A percentile compares a stretch with the other conserved stretches of the same genome.
Conservation (phyloP, 495 filamentous ascomycete species). For the Tuber magnatum region DNA sequence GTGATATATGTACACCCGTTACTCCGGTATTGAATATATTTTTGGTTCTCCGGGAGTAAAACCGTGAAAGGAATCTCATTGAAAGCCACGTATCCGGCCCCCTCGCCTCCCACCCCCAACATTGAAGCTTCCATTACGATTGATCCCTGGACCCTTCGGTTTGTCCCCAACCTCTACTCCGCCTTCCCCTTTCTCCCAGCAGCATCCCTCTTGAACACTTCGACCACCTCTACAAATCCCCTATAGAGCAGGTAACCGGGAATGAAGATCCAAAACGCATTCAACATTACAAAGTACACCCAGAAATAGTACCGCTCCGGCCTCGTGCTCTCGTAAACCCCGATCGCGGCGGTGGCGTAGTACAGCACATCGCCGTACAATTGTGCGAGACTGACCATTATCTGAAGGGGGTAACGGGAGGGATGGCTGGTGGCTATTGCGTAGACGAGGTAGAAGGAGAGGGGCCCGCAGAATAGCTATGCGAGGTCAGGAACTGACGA, state of each 20-base stretch:
- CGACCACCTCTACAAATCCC: neutral
- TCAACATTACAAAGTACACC: constrained; percentile 53
- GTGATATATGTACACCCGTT: neutral
- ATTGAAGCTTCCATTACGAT: neutral
- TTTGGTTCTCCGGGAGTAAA: neutral
- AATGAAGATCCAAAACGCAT: constrained; percentile 54
- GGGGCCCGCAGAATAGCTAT: constrained; percentile 50
- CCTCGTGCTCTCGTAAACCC: constrained; percentile 46
- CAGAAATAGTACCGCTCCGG: constrained; percentile 54
- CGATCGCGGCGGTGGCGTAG: constrained; percentile 51
- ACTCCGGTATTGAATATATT: neutral
- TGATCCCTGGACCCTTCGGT: neutral
- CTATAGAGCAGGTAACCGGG: constrained; percentile 36
- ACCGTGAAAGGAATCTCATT: neutral
- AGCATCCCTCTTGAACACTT: neutral
- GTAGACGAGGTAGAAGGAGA: constrained; percentile 48
- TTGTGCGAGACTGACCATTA: constrained; percentile 51
- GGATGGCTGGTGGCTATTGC: constrained; percentile 47
- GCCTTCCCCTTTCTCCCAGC: neutral
- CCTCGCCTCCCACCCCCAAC: neutral
- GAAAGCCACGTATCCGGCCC: neutral
- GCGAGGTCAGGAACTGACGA: constrained; percentile 1
- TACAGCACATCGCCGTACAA: constrained; percentile 55
- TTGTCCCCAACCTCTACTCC: neutral
- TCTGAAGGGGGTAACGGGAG: constrained; percentile 50